Evolutionary conservation across 108 stramenopile species (phyloP), one percentile per base, ranked within the genome.

Genomic region (Tribonema minus): DNA sequence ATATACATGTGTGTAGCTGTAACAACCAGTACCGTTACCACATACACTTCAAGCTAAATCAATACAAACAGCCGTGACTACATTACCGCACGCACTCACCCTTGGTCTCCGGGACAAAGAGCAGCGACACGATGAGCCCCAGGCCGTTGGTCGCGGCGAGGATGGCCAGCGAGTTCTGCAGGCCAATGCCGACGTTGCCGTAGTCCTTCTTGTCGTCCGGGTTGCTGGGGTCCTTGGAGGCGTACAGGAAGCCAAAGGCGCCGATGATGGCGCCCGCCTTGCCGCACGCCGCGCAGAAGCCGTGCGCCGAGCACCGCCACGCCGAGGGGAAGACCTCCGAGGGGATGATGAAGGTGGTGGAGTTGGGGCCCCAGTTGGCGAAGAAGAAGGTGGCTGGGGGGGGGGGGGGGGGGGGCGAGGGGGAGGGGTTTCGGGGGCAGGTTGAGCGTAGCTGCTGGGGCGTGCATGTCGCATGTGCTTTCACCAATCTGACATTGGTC

Each of bases 341-440:
- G 32, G 89, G 89, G 40, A 90, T 82, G n/a, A 90, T 83, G 76
- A 81, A 89, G 0, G 88, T 88, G 28, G 88, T 88, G 3, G 87
- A 68, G 76, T 88, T 88, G 12, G 88, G 88, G 20, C 88, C 88
- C 34, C 81, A 87, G 25, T 87, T 83, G 36, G 61, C 84, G 71
- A 88, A 88, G 66, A 89, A 84, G 73, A 87, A 89, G 23, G 86
- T 88, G 15, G n/a, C n/a, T n/a, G n/a, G n/a, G n/a, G n/a, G n/a
- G n/a, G n/a, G n/a, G n/a, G n/a, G n/a, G n/a, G n/a, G n/a, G n/a
- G n/a, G n/a, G n/a, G n/a, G n/a, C n/a, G n/a, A n/a, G n/a, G n/a
- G n/a, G n/a, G n/a, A n/a, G n/a, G n/a, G n/a, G n/a, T n/a, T n/a
- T n/a, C n/a, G n/a, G n/a, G n/a, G n/a, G n/a, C n/a, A n/a, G n/a